These are phyloP conservation scores for Talaromyces verruculosus DNA, from an alignment of 2,329 filamentous ascomycete genomes.

Conservation along the genomic window DNA sequence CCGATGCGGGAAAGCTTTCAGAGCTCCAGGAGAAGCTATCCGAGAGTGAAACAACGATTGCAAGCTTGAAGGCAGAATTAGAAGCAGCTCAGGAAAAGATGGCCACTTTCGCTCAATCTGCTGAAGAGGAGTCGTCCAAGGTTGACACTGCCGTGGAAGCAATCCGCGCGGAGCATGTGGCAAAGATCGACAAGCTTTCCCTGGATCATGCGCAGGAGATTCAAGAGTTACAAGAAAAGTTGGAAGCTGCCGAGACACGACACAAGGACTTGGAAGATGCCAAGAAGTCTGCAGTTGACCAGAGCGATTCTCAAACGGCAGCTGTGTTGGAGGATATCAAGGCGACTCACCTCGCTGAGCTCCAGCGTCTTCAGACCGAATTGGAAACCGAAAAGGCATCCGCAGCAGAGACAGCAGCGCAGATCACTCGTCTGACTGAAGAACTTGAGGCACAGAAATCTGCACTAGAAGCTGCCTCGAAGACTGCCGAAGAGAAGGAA, in stretches of 20 bases:
- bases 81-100: conserved; percentile 39
- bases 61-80: conserved; percentile 35
- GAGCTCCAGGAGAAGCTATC: conserved; percentile 38
- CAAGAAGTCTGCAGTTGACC: conserved; percentile 35
- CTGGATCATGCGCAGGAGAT: conserved; percentile 36
- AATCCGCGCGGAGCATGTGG: conserved; percentile 34
- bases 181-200: conserved; percentile 36
- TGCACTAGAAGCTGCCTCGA: conserved; percentile 31
- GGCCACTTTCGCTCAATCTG: conserved; percentile 31
- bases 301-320: conserved; percentile 38
- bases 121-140: conserved; percentile 27
- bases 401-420: conserved; percentile 30
- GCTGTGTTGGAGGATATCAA: conserved; percentile 41
- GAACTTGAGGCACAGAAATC: conserved; percentile 35
- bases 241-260: conserved; percentile 39
- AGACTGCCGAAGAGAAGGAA: conserved; percentile 34
- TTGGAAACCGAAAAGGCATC: conserved; percentile 36
- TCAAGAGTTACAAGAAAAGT: conserved; percentile 33
- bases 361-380: conserved; percentile 39
- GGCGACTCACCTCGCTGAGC: conserved; percentile 36
- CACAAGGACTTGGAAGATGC: conserved; percentile 41
- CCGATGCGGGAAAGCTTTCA: conserved; percentile 36
- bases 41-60: conserved; percentile 39
- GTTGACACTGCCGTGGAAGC: conserved; percentile 30
- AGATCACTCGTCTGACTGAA: conserved; percentile 33